These are phyloP conservation scores for Globisporangium sylvaticum DNA, from an alignment of 352 stramenopile genomes.

Conservation along the genomic window DNA sequence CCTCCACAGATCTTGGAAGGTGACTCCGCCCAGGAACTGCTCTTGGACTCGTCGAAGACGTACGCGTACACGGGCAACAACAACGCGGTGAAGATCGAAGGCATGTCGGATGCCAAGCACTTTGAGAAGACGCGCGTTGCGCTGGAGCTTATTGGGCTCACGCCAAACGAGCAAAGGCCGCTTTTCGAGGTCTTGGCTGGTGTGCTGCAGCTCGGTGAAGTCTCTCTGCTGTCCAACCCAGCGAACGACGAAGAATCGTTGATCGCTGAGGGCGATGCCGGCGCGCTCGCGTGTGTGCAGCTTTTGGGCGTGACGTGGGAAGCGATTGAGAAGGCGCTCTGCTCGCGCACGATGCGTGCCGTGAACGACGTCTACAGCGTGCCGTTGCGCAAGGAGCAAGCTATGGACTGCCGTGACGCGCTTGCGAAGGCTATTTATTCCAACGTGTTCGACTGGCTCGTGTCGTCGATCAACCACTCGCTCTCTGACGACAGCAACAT, in stretches of 20 bases:
- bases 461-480: slow-evolving; percentile 89
- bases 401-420: slow-evolving; percentile 82
- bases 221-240: slow-evolving; percentile 73
- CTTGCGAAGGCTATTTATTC: slow-evolving; percentile 93
- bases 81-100: slow-evolving; percentile 65
- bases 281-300: slow-evolving; percentile 49
- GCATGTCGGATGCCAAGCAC: slow-evolving; percentile 66
- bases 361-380: slow-evolving; percentile 51
- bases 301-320: slow-evolving; percentile 90
- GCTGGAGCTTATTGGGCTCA: slow-evolving; percentile 80
- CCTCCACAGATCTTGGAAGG: slow-evolving; percentile 42
- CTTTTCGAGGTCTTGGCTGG: slow-evolving; percentile 92
- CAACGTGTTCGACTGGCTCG: slow-evolving; percentile 91
- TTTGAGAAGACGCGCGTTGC: slow-evolving; percentile 80
- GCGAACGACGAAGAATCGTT: slow-evolving; percentile 77
- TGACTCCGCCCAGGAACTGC: slow-evolving; percentile 38
- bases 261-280: slow-evolving; percentile 42
- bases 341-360: slow-evolving; percentile 84
- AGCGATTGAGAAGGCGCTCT: slow-evolving; percentile 90
- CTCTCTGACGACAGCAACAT: slow-evolving; percentile 76
- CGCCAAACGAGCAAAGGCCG: slow-evolving; percentile 75
- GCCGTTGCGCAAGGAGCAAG: slow-evolving; percentile 57
- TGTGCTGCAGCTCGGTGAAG: slow-evolving; percentile 94
- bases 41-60: slow-evolving; percentile 42
- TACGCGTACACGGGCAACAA: slow-evolving; percentile 72